Evolutionary conservation across 2,329 filamentous ascomycete species (phyloP).

Genomic region (Pestalotiopsis sp.): DNA sequence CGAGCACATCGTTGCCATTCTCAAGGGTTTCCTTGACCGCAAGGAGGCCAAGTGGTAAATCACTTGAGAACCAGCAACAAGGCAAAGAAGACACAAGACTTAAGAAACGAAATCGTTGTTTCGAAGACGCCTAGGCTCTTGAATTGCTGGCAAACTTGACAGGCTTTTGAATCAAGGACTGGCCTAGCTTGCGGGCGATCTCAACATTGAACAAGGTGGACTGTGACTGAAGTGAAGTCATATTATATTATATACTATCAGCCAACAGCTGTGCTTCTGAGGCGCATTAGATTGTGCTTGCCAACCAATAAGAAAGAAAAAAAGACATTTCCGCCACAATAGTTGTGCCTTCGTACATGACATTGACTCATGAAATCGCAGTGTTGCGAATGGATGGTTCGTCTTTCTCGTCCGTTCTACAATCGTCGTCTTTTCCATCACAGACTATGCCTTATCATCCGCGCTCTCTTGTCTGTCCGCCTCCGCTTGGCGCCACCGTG

Average conservation of each 20-base stretch:
- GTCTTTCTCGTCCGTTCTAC: not conserved
- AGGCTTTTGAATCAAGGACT: not conserved
- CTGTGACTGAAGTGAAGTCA: not conserved
- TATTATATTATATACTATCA: not conserved
- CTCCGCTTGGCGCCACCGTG: not conserved
- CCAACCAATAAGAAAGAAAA: not conserved
- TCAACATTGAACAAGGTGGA: not conserved
- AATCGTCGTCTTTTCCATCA: not conserved
- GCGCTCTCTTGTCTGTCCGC: not conserved
- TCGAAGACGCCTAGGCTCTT: not conserved
- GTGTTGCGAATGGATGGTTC: not conserved
- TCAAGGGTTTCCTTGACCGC: constrained; percentile 62
- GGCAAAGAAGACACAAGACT: not conserved
- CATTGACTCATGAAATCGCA: not conserved
- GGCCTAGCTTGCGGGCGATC: not conserved
- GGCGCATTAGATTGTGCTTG: not conserved
- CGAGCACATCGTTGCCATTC: constrained; percentile 76
- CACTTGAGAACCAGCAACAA: not conserved
- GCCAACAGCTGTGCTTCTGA: not conserved
- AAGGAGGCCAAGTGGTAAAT: constrained; percentile 62
- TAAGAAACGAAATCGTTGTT: not conserved
- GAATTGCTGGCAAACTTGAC: not conserved
- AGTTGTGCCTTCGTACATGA: not conserved
- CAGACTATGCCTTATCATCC: not conserved
- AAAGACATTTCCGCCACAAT: not conserved